phyloP scores from a whole-genome alignment of 306 rosid genomes.

The Cicer chorassanicum region DNA sequence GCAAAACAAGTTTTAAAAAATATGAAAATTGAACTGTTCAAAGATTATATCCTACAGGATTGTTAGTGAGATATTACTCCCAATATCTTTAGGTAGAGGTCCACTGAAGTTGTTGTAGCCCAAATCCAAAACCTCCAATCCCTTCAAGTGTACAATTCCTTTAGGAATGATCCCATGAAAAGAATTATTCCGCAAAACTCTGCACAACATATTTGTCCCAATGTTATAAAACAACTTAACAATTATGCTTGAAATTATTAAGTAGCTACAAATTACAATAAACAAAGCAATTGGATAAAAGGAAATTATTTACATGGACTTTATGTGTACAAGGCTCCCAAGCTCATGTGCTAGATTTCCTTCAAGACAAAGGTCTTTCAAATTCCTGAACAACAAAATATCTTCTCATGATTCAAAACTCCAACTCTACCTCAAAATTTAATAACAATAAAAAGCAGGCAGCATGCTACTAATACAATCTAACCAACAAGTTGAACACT shows the following conservation, averaged over 20 bases:
- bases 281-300: constrained; percentile 16
- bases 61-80: constrained; percentile 65
- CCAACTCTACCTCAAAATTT: not conserved
- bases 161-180: constrained; percentile 72
- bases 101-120: constrained; percentile 83
- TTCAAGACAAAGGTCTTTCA: constrained; percentile 77
- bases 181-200: constrained; percentile 85
- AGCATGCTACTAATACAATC: not conserved
- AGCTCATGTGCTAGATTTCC: constrained; percentile 81
- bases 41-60: constrained; percentile 69
- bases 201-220: constrained; percentile 47
- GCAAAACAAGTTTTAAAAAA: constrained; percentile 14
- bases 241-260: not conserved
- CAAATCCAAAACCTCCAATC: constrained; percentile 88
- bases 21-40: constrained; percentile 28
- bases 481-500: constrained; percentile 23
- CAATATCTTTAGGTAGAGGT: constrained; percentile 69
- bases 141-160: constrained; percentile 64
- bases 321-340: constrained; percentile 62
- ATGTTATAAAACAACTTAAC: constrained; percentile 41
- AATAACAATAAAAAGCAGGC: not conserved
- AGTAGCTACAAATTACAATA: constrained; percentile 3
- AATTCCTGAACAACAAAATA: constrained; percentile 59
- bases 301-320: constrained; percentile 71
- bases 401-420: constrained; percentile 25